phyloP scores from a whole-genome alignment of 164 flowering plant genomes.

The Nymphaea colorata region DNA sequence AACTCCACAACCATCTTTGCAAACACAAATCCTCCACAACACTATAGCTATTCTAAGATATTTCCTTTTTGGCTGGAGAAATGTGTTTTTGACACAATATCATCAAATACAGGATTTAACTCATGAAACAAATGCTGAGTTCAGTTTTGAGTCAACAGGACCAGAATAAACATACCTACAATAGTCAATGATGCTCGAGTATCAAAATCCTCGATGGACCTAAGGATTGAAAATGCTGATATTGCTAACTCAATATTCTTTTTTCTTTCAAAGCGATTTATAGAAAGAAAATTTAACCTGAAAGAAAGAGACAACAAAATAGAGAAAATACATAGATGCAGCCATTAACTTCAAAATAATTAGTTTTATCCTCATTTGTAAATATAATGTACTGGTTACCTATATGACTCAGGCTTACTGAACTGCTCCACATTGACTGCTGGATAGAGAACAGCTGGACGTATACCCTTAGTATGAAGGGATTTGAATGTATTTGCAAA shows the following conservation, averaged over 20 bases:
- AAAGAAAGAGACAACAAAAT: constrained; percentile 3
- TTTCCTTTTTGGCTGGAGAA: no score
- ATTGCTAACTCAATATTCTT: constrained; percentile 86
- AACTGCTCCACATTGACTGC: constrained; percentile 89
- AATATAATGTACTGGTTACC: constrained; percentile 30
- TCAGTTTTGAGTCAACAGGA: no score
- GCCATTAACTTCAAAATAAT: no score
- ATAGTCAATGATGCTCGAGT: constrained; percentile 46
- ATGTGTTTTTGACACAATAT: no score
- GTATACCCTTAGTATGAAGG: constrained; percentile 59
- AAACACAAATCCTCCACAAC: no score
- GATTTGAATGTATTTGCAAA: constrained; percentile 76
- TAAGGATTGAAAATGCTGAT: constrained; percentile 65
- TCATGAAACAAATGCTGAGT: no score
- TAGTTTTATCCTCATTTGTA: no score
- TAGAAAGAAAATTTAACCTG: constrained; percentile 73
- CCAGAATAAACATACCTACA: constrained; percentile 36
- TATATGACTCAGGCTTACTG: constrained; percentile 40
- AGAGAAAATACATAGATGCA: no score
- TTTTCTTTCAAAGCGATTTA: constrained; percentile 91
- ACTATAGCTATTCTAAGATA: no score
- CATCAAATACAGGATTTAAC: no score
- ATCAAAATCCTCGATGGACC: constrained; percentile 19
- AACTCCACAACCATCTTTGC: no score
- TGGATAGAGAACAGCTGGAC: constrained; percentile 83